These are phyloP conservation scores for Chytriomyces sp. DNA, from an alignment of 192 early-diverging fungal species.

Conservation along the genomic window DNA sequence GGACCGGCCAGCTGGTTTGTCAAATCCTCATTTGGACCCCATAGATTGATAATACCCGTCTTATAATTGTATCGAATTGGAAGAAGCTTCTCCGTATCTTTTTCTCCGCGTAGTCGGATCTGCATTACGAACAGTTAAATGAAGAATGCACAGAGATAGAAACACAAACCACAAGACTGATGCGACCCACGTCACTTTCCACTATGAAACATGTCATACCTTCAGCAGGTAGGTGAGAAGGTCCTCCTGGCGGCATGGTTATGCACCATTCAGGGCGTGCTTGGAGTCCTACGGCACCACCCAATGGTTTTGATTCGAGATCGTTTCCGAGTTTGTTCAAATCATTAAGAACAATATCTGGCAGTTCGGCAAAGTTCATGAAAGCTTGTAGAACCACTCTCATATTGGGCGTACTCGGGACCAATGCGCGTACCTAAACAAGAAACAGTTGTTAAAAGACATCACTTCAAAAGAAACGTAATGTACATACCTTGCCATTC, in stretches of 20 bases:
- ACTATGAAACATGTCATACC: neutral
- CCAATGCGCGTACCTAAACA: neutral
- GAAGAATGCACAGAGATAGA: neutral
- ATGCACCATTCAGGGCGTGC: neutral
- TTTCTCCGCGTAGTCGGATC: neutral
- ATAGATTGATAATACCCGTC: neutral
- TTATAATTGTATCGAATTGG: slow-evolving; percentile 16
- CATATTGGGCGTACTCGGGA: neutral
- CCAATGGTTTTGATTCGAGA: neutral
- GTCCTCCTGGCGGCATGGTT: neutral
- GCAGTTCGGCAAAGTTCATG: neutral
- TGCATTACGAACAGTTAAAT: neutral
- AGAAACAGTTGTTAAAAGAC: neutral
- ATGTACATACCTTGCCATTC: neutral
- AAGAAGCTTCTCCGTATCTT: neutral
- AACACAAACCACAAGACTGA: neutral
- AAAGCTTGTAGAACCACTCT: neutral
- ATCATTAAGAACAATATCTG: neutral
- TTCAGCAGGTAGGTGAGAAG: neutral
- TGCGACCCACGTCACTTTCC: neutral
- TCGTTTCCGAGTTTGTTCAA: neutral
- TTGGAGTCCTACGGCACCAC: neutral
- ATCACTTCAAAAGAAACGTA: neutral
- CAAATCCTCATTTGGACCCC: neutral
- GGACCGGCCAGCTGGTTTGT: neutral